Evolutionary conservation across 2,329 filamentous ascomycete genomes (phyloP), one percentile per base, ranked within the genome.

Genomic region (Botryotinia calthae): DNA sequence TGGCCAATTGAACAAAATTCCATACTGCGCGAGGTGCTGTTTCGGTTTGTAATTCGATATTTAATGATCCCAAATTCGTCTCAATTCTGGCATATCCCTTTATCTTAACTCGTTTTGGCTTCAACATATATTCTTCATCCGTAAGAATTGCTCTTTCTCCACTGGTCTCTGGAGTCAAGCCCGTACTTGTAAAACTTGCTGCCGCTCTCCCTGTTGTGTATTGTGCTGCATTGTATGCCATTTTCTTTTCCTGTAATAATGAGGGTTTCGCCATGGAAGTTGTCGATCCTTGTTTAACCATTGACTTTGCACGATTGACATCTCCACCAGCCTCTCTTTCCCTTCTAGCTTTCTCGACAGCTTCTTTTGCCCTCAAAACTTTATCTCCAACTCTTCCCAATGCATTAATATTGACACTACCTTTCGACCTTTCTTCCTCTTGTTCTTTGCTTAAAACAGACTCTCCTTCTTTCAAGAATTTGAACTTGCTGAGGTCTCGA

Each of bases 101-200:
- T 77, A 88, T 89, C 83, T 97, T 97, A 74, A 99, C 90, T 58
- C 94, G 90, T 78, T 91, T 93, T 10, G 95, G 94, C 82, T 93
- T 94, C 71, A 99, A 87, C 93, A 99, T 97, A 83, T 95, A 99
- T 81, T 98, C 95, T 83, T 99, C 96, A 75, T 98, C 94, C 1
- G 92, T 93, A 64, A 99, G 87, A 64, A 97, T 85, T 6, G 96
- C 95, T 71, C 95, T 88, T 79, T 97, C 94, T 77, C 89, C 92
- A 72, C 93, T 95, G 0, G 96, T 99, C 80, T 97, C 93, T 0
- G 95, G 95, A 0, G 95, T 98, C 69, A 99, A 84, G 8, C 96
- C 95, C 0, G 96, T 99, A 77, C 93, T 97, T 12, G 96, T 99
- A 82, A 98, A 97, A 75, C 94, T 97, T 12, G 95, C 95, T 1